These are phyloP conservation scores for Xylaria sp. DNA, from an alignment of 2,329 filamentous ascomycete genomes.

Conservation along the genomic window DNA sequence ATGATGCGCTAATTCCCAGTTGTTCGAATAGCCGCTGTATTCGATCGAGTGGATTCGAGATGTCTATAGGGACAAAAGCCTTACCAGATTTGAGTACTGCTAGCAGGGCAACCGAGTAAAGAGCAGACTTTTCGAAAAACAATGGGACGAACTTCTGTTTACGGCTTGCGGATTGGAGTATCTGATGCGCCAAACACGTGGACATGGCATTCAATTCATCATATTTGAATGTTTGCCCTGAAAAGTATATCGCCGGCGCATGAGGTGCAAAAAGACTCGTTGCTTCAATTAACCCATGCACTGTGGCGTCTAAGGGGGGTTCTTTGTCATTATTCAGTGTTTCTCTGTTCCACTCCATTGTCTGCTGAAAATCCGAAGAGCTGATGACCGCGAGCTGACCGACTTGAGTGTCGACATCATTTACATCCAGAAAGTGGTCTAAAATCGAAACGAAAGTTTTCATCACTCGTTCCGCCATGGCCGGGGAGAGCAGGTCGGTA, in stretches of 20 bases:
- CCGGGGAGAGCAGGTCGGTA: slow-evolving; percentile 11
- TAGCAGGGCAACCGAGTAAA: slow-evolving; percentile 15
- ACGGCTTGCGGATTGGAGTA: slow-evolving; percentile 6
- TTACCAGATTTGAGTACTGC: slow-evolving; percentile 18
- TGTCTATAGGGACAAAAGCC: slow-evolving; percentile 22
- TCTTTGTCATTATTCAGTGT: neutral
- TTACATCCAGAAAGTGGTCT: slow-evolving; percentile 7
- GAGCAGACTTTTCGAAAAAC: slow-evolving; percentile 14
- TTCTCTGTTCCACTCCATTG: slow-evolving; percentile 12
- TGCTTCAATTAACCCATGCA: slow-evolving; percentile 13
- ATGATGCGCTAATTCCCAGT: slow-evolving; percentile 13
- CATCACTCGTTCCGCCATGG: slow-evolving; percentile 23
- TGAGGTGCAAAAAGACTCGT: slow-evolving; percentile 1
- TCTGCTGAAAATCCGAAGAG: slow-evolving; percentile 4
- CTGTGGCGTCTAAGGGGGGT: neutral
- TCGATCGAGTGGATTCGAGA: slow-evolving; percentile 19
- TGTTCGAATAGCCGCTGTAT: slow-evolving; percentile 19
- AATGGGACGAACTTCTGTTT: slow-evolving; percentile 9
- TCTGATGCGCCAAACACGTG: slow-evolving; percentile 1
- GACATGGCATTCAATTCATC: slow-evolving; percentile 7
- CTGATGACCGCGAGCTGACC: slow-evolving; percentile 3
- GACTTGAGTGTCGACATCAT: slow-evolving; percentile 12
- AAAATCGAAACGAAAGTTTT: slow-evolving; percentile 18
- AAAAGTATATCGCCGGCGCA: slow-evolving; percentile 6
- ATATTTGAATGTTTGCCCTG: neutral